These are phyloP conservation scores for Penicillium sp. DNA, from an alignment of 2,329 filamentous ascomycete species.

Conservation along the genomic window DNA sequence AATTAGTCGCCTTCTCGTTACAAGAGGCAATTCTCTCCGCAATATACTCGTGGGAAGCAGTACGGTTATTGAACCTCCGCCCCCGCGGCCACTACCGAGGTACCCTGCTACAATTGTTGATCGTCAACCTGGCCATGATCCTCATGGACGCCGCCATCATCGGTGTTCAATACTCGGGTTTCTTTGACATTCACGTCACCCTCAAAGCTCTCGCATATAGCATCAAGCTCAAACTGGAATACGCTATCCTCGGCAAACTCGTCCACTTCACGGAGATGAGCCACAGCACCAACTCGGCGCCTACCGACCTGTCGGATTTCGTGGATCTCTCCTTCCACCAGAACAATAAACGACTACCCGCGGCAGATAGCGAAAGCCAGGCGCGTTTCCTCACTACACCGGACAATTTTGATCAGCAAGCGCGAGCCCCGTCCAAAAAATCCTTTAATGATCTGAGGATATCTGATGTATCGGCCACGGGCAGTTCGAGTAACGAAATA, in stretches of 20 bases:
- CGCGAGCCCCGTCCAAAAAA: conserved; percentile 21
- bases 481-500: conserved; percentile 15
- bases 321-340: conserved; percentile 32
- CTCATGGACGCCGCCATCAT: conserved; percentile 52
- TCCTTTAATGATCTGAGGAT: conserved; percentile 23
- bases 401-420: conserved; percentile 11
- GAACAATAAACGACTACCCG: conserved; percentile 6
- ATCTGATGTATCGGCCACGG: conserved; percentile 12
- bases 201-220: conserved; percentile 55
- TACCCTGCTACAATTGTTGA: conserved; percentile 54
- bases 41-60: conserved; percentile 60
- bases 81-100: conserved; percentile 45
- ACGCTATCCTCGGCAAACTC: conserved; percentile 52
- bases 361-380: conserved; percentile 27
- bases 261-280: conserved; percentile 36
- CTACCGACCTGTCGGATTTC: conserved; percentile 34
- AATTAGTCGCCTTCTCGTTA: conserved; percentile 61
- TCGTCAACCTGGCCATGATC: conserved; percentile 55
- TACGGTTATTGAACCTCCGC: conserved; percentile 55
- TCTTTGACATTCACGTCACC: conserved; percentile 52
- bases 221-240: conserved; percentile 56
- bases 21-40: conserved; percentile 61
- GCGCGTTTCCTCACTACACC: conserved; percentile 14
- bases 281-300: conserved; percentile 23
- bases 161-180: conserved; percentile 48